Base-by-base conservation (phyloP, 192 early-diverging fungal genomes). In the Jimgerdemannia flammicorona region DNA sequence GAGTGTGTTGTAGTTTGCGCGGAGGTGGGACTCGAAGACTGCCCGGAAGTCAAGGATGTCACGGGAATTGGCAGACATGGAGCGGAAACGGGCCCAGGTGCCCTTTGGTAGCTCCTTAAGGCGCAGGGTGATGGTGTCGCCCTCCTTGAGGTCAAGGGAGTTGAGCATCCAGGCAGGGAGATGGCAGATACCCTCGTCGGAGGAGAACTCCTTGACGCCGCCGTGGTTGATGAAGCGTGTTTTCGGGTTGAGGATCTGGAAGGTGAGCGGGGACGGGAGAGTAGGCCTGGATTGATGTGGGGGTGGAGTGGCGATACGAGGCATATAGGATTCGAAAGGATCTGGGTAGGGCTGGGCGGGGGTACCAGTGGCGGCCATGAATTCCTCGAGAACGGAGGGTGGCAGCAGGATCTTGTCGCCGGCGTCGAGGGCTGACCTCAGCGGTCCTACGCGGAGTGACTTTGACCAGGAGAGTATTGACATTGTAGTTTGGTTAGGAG, bases 161-260 rank as follows among this genome's bases (percentile, higher is more conserved):
- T 70, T 41, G 70, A 85, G 75, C 74, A 89, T 84, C 89, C 89
- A 93, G 4, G 70, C 70, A 3, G 92, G 92, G 14, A 89, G 29
- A 14, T 87, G 77, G 0, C 84, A 79, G 4, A 78, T 74, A 3
- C 79, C 85, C 43, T 91, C 90, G 4, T 81, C 80, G 3, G 85
- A 74, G 65, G 89, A 90, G 71, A 93, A 95, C 75, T 93, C 93
- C 65, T 89, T 87, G 67, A 95, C 93, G n/a, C 91, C 89, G 66
- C 88, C 86, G 69, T 89, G 86, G 29, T 85, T 78, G 6, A 85
- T 43, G 40, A 72, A 43, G 7, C 79, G 70, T 19, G 84, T 81
- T 43, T 78, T 72, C 29, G 86, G 81, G 78, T 88, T 86, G 40
- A 80, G 79, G 44, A 91, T 79, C 64, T 88, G 79, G 71, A 91